phyloP scores from a whole-genome alignment of 2,329 filamentous ascomycete genomes.

The Fonsecaea nubica region DNA sequence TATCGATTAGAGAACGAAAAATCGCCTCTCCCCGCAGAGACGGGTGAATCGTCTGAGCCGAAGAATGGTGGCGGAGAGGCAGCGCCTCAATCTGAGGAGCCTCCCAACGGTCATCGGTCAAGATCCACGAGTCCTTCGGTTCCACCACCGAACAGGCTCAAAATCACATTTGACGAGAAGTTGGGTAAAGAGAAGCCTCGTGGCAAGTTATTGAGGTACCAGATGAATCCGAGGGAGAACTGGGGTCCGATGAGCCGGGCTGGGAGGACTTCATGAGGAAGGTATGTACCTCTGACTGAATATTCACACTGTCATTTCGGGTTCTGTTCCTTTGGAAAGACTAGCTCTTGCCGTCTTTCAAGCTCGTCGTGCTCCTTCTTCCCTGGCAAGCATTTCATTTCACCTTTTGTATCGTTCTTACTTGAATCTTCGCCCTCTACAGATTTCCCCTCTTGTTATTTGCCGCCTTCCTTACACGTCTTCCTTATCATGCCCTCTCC shows the following conservation, averaged over 20 bases:
- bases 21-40: constrained; percentile 3
- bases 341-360: not conserved
- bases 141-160: constrained; percentile 52
- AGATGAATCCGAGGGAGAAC: constrained; percentile 86
- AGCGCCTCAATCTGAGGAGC: not conserved
- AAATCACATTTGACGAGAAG: constrained; percentile 78
- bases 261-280: constrained; percentile 21
- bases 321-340: not conserved
- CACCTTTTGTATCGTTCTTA: not conserved
- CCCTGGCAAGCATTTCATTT: not conserved
- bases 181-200: constrained; percentile 73
- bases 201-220: constrained; percentile 81
- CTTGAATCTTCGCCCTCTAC: not conserved
- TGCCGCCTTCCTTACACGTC: not conserved
- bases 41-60: constrained; percentile 31
- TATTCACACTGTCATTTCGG: not conserved
- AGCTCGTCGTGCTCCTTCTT: not conserved
- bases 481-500: not conserved
- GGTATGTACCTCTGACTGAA: not conserved
- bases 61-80: constrained; percentile 38
- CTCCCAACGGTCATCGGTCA: constrained; percentile 19
- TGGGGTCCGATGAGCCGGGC: constrained; percentile 81
- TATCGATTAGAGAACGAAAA: constrained; percentile 44
- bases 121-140: constrained; percentile 29
- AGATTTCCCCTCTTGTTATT: not conserved